Conservation (phyloP, 768 basidiomycete species). For the Phaeotremella skinneri region DNA sequence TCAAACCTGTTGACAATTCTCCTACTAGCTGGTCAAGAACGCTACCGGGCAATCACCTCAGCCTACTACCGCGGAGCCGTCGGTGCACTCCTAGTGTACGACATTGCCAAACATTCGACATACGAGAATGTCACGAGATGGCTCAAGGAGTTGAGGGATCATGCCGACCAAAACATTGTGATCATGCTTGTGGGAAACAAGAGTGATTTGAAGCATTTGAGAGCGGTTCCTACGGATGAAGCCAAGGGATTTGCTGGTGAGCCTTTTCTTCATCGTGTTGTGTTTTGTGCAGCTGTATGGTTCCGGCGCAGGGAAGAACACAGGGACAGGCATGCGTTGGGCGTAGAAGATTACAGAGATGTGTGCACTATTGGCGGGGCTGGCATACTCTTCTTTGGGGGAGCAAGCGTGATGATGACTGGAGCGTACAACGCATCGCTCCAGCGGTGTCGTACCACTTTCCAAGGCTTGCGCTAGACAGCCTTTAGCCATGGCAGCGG, state of each 20-base stretch:
- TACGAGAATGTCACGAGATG: conserved; percentile 92
- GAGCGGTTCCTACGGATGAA: conserved; percentile 96
- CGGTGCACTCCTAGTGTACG: conserved; percentile 53
- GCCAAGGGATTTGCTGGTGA: conserved; percentile 84
- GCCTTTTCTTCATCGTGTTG: conserved; percentile 50
- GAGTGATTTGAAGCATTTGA: conserved; percentile 96
- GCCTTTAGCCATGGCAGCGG: neutral
- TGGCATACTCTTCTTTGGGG: neutral
- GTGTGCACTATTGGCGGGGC: neutral
- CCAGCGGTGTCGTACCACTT: too few relatives aligned
- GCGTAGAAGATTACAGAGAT: neutral
- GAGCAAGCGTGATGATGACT: too few relatives aligned
- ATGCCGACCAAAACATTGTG: conserved; percentile 77
- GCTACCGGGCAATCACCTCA: conserved; percentile 95
- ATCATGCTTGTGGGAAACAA: conserved; percentile 98
- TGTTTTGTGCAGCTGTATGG: too few relatives aligned
- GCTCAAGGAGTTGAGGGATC: conserved; percentile 95
- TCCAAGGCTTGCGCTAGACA: neutral
- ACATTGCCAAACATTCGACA: conserved; percentile 58
- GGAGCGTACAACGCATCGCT: too few relatives aligned
- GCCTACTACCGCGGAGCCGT: conserved; percentile 98
- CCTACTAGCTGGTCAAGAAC: conserved; percentile 84
- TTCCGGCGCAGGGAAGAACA: too few relatives aligned
- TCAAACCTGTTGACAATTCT: neutral
- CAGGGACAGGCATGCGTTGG: too few relatives aligned